Percentiles rank a stretch among this genome's conserved stretches.
phyloP scores from a whole-genome alignment of 78 protist genomes.

The Dictyostelium brefeldianum region DNA sequence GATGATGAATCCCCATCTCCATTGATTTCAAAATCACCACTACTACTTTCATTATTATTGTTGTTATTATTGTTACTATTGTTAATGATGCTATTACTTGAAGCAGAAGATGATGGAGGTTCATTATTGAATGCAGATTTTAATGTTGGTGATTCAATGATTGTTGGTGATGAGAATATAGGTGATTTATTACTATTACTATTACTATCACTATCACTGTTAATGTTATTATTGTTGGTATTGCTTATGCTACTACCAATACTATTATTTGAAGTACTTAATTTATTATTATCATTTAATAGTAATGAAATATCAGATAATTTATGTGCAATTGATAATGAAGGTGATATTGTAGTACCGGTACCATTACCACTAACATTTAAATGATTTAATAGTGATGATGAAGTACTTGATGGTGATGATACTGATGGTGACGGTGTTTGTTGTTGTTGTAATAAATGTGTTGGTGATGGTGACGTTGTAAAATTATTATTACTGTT shows the following conservation, averaged over 20 bases:
- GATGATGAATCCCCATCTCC: background rate
- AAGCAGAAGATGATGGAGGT: background rate
- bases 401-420: background rate
- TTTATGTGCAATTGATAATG: background rate
- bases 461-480: too few species aligned
- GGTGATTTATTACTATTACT: background rate
- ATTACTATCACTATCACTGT: slow-evolving; percentile 3
- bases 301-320: slow-evolving; percentile 6
- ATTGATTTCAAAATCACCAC: background rate
- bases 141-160: background rate
- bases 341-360: background rate
- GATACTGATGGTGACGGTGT: background rate
- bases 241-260: background rate
- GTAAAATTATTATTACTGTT: too few species aligned
- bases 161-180: too few species aligned
- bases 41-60: background rate
- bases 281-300: slow-evolving; percentile 1
- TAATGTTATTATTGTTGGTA: background rate
- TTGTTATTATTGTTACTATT: background rate
- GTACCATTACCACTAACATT: background rate
- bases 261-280: background rate
- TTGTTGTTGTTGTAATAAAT: too few species aligned
- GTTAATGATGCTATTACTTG: background rate
- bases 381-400: background rate
- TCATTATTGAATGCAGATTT: background rate